Percentiles rank a stretch among this genome's conserved stretches.
These are phyloP conservation scores for Fusarium solani-melongenae DNA, from an alignment of 2,329 filamentous ascomycete species.

Conservation along the genomic window DNA sequence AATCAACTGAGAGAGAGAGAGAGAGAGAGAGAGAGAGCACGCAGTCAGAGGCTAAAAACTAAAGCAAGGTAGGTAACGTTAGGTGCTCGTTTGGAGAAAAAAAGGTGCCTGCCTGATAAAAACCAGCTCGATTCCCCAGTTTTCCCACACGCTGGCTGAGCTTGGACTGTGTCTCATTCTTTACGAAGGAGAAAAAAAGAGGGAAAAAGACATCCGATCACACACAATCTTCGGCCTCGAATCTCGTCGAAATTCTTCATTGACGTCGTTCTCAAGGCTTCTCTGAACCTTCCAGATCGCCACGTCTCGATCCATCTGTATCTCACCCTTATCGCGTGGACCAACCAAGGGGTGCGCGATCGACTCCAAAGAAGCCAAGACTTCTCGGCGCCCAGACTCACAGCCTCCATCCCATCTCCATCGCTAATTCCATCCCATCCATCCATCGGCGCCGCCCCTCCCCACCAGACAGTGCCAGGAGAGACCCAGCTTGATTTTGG, in stretches of 20 bases:
- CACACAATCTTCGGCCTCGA: background rate
- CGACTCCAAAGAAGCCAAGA: constrained; percentile 27
- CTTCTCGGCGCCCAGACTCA: constrained; percentile 30
- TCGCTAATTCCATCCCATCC: background rate
- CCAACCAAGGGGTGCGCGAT: constrained; percentile 12
- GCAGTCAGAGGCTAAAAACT: background rate
- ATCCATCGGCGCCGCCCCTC: background rate
- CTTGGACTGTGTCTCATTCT: constrained; percentile 8
- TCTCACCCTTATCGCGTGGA: constrained; percentile 7
- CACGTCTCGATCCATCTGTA: constrained; percentile 8
- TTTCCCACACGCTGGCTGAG: background rate
- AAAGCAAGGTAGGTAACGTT: background rate
- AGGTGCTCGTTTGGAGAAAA: background rate
- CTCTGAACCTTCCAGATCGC: constrained; percentile 31
- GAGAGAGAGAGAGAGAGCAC: background rate
- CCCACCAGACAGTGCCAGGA: background rate
- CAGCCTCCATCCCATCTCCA: constrained; percentile 12
- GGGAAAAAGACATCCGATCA: background rate
- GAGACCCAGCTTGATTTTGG: background rate
- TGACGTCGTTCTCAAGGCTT: constrained; percentile 11
- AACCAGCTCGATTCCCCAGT: constrained; percentile 17
- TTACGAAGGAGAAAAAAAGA: background rate
- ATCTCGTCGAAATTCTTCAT: background rate
- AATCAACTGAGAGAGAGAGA: background rate
- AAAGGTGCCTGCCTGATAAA: background rate